Conservation (phyloP, 2,329 filamentous ascomycete genomes). For the Talaromyces sp. region DNA sequence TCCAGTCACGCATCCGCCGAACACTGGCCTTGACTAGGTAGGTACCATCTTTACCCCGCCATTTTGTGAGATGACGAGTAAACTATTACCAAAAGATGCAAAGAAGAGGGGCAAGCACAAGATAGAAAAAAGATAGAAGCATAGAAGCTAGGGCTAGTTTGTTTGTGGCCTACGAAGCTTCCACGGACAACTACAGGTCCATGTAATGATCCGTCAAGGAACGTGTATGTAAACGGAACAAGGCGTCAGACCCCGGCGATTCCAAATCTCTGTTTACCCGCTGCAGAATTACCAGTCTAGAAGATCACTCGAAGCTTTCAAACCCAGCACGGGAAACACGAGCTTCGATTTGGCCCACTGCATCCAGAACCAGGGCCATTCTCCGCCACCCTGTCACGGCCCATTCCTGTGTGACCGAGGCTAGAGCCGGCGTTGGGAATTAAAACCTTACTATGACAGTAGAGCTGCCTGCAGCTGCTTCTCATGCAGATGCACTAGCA, state of each 20-base stretch:
- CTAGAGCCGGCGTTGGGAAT: not conserved
- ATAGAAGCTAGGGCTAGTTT: not conserved
- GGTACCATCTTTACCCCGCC: not conserved
- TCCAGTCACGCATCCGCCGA: not conserved
- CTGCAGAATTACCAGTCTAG: conserved; percentile 9
- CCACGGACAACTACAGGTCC: conserved; percentile 12
- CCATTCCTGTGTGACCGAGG: not conserved
- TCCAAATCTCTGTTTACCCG: not conserved
- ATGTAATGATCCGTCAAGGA: not conserved
- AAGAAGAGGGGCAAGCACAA: not conserved
- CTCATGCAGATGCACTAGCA: not conserved
- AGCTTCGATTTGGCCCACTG: conserved; percentile 16
- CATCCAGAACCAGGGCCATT: not conserved
- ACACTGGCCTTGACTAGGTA: not conserved
- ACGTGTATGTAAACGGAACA: not conserved
- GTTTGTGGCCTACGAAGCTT: not conserved
- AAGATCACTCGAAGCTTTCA: conserved; percentile 13
- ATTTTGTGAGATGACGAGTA: not conserved
- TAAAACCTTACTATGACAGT: conserved; percentile 15
- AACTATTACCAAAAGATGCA: not conserved
- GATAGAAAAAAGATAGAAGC: not conserved
- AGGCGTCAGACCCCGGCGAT: not conserved
- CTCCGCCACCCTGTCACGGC: not conserved
- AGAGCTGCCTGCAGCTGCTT: not conserved
- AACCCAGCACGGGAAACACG: conserved; percentile 8